These are phyloP conservation scores for Dryas drummondii DNA, from an alignment of 306 rosid species.

Conservation along the genomic window DNA sequence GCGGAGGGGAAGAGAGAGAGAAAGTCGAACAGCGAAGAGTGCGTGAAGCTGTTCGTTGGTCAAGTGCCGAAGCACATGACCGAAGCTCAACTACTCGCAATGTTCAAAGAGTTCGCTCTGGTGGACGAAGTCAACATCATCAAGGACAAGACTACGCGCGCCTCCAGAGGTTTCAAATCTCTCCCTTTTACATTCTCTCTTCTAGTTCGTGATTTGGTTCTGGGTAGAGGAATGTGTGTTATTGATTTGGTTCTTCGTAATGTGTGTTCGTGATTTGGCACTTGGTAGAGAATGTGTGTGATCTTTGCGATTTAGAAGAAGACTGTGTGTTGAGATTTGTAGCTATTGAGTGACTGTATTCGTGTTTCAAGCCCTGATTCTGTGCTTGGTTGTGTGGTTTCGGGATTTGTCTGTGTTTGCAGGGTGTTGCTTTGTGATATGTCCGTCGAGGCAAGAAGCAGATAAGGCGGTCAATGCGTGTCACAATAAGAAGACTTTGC, in stretches of 20 bases:
- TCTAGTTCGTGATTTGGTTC: constrained; percentile 1
- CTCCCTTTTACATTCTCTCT: neutral
- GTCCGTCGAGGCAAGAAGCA: constrained; percentile 93
- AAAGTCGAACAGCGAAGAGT: constrained; percentile 62
- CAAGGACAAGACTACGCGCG: constrained; percentile 89
- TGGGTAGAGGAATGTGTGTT: neutral
- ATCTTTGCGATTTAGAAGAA: neutral
- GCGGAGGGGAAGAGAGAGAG: constrained; percentile 90
- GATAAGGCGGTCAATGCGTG: constrained; percentile 97
- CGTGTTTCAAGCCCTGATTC: constrained; percentile 39
- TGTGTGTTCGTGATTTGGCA: neutral
- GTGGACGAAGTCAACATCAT: constrained; percentile 98
- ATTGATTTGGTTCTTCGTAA: neutral
- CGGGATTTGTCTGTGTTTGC: constrained; percentile 9
- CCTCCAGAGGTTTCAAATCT: constrained; percentile 68
- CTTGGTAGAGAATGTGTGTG: neutral
- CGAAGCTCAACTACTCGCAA: constrained; percentile 77
- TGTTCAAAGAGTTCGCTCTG: constrained; percentile 85
- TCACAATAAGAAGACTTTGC: constrained; percentile 84
- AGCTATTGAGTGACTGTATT: neutral
- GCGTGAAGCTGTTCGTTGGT: constrained; percentile 97
- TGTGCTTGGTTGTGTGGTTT: neutral
- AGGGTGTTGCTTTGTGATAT: constrained; percentile 93
- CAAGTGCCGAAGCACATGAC: constrained; percentile 98
- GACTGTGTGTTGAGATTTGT: constrained; percentile 26